These are phyloP conservation scores for Pseudocercospora vitis DNA, from an alignment of 2,329 filamentous ascomycete genomes.

Conservation along the genomic window DNA sequence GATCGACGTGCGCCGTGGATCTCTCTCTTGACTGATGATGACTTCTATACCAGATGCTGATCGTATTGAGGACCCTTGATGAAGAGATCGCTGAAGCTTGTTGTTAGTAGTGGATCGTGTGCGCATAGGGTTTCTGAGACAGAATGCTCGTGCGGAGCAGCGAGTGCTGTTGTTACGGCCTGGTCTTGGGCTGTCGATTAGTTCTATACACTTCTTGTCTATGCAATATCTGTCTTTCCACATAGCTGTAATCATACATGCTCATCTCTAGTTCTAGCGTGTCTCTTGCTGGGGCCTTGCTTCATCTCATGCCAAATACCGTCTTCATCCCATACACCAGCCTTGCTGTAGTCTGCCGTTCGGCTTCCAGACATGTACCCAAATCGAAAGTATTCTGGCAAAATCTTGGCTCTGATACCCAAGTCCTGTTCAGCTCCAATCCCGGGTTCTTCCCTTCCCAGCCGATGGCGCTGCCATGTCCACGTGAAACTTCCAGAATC, in stretches of 20 bases:
- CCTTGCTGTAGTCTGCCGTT: conserved; percentile 71
- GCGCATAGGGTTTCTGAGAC: no score
- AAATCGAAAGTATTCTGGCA: conserved; percentile 75
- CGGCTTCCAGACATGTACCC: conserved; percentile 67
- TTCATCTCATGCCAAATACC: conserved; percentile 67
- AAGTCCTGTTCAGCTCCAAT: conserved; percentile 7
- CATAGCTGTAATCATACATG: neutral
- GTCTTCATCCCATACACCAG: conserved; percentile 66
- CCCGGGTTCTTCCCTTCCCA: conserved; percentile 14
- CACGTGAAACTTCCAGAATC: conserved; percentile 33
- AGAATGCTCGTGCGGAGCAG: no score
- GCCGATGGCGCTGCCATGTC: conserved; percentile 37
- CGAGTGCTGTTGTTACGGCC: no score
- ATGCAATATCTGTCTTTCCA: neutral
- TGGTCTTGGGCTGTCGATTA: no score
- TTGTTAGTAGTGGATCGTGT: no score
- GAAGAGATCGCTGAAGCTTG: no score
- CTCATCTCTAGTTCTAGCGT: conserved; percentile 1
- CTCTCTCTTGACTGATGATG: no score
- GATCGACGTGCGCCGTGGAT: no score
- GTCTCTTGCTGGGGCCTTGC: conserved; percentile 51
- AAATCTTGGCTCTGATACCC: conserved; percentile 27
- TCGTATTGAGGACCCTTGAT: no score
- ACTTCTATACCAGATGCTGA: no score
- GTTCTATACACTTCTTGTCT: no score